These are phyloP conservation scores for Sporodiniella umbellata DNA, from an alignment of 371 early-diverging fungal genomes.

Conservation along the genomic window DNA sequence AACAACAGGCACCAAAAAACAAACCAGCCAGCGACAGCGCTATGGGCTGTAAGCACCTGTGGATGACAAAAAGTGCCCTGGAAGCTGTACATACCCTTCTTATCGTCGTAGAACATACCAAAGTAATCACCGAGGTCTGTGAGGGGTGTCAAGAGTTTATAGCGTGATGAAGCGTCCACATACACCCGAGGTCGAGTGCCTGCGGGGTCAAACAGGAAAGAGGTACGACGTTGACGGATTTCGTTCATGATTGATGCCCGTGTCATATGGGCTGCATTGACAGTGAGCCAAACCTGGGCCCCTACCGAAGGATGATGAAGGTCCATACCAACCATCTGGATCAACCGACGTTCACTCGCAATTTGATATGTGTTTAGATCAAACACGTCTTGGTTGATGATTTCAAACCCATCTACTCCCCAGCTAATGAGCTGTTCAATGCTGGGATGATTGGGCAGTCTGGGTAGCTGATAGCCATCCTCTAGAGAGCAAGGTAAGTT, in stretches of 20 bases:
- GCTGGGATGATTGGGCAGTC: constrained; percentile 66
- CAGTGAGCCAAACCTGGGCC: constrained; percentile 63
- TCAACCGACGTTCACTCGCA: constrained; percentile 37
- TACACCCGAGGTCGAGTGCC: constrained; percentile 59
- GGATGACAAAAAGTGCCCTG: constrained; percentile 65
- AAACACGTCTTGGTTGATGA: constrained; percentile 60
- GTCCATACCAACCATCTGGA: constrained; percentile 68
- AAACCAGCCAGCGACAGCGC: constrained; percentile 58
- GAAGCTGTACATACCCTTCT: constrained; percentile 73
- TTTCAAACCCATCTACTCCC: constrained; percentile 77
- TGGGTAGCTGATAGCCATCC: constrained; percentile 50
- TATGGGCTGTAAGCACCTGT: constrained; percentile 36
- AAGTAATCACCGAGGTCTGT: constrained; percentile 56
- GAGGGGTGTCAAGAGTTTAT: constrained; percentile 47
- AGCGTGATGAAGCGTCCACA: constrained; percentile 36
- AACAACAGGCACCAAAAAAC: constrained; percentile 53
- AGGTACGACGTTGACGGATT: constrained; percentile 57
- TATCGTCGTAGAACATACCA: constrained; percentile 53
- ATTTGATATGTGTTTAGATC: constrained; percentile 60
- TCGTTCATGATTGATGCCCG: constrained; percentile 55
- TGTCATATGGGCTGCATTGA: constrained; percentile 49
- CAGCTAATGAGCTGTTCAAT: constrained; percentile 56
- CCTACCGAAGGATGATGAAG: constrained; percentile 61
- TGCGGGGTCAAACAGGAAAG: constrained; percentile 68
- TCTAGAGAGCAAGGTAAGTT: constrained; percentile 19